Evolutionary conservation across 2,329 filamentous ascomycete species (phyloP), one percentile per base, ranked within the genome.

Genomic region (Penicillium sp.): DNA sequence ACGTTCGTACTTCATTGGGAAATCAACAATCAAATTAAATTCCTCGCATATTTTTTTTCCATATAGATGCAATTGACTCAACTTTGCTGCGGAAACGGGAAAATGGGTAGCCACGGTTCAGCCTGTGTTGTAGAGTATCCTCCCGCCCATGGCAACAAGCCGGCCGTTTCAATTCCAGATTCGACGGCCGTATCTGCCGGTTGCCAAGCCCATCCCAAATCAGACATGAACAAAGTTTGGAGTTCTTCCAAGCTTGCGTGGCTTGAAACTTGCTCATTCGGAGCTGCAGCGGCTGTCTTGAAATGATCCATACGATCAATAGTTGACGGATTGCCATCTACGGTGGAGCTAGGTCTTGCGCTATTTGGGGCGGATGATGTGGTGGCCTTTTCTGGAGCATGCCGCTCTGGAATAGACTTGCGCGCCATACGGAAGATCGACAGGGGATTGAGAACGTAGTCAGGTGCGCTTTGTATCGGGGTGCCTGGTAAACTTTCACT

Each of bases 361-460:
- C 58, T 61, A 39, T 54, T 61, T 4, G 57, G 53, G 2, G 51
- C 54, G 2, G 60, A 61, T 1, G 55, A 53, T 1, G 44, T 57
- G 7, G 38, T 10, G 2, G 53, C 53, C 4, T 53, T 61, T 45
- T 65, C 63, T 12, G 60, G 60, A 6, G 61, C 63, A 42, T 65
- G 62, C 44, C 58, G 39, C 47, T 65, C 63, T 2, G 60, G 59
- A 10, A 65, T 62, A 9, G 59, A 57, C 45, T 62, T 65, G 13
- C 63, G 56, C 1, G 63, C 62, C 56, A 65, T 59, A 23, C 62
- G 57, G 31, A 60, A 65, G 15, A 65, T 65, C 6, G 63, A 64
- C 12, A 65, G 29, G 1, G 63, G 63, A 28, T 65, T 64, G 2
- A 65, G 56, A 12, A 65, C 63, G 21, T 65, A 64, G 24, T 64